Evolutionary conservation across 345 rosid genomes (phyloP).

Genomic region (Citrus cavaleriei): DNA sequence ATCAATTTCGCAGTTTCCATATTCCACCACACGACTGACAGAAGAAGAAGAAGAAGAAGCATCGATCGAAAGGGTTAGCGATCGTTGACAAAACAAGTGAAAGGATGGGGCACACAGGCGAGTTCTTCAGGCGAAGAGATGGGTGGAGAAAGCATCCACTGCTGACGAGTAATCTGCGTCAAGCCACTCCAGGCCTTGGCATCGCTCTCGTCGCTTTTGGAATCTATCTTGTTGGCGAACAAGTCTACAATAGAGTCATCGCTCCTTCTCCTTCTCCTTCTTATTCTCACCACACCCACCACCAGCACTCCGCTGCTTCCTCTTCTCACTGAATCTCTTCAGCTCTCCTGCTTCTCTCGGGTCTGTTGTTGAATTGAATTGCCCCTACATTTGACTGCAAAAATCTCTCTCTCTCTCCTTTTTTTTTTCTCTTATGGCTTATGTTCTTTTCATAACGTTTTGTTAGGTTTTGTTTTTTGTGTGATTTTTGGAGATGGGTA

Average conservation of each 20-base stretch:
- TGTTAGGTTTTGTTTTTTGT: background rate
- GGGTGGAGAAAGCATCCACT: constrained; percentile 95
- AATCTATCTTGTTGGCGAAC: constrained; percentile 85
- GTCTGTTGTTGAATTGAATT: background rate
- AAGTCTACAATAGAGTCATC: constrained; percentile 61
- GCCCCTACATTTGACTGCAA: background rate
- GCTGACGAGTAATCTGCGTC: constrained; percentile 74
- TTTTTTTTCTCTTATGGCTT: background rate
- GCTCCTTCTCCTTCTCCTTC: constrained; percentile 33
- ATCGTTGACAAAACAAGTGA: background rate
- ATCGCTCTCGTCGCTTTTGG: constrained; percentile 87
- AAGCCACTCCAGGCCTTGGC: constrained; percentile 87
- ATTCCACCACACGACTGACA: too few relatives aligned
- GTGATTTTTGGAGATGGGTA: background rate
- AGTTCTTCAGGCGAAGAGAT: constrained; percentile 90
- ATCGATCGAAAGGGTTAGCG: constrained; percentile 33
- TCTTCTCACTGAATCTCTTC: constrained; percentile 24
- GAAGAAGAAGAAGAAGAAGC: too few relatives aligned
- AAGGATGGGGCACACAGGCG: constrained; percentile 69
- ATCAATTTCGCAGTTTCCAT: too few relatives aligned
- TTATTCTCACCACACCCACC: constrained; percentile 40
- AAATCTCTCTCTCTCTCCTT: too few relatives aligned
- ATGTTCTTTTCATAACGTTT: too few relatives aligned
- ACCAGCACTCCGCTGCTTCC: constrained; percentile 13
- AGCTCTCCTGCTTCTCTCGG: background rate